Conservation (phyloP, 345 rosid genomes). For the Heritiera littoralis region DNA sequence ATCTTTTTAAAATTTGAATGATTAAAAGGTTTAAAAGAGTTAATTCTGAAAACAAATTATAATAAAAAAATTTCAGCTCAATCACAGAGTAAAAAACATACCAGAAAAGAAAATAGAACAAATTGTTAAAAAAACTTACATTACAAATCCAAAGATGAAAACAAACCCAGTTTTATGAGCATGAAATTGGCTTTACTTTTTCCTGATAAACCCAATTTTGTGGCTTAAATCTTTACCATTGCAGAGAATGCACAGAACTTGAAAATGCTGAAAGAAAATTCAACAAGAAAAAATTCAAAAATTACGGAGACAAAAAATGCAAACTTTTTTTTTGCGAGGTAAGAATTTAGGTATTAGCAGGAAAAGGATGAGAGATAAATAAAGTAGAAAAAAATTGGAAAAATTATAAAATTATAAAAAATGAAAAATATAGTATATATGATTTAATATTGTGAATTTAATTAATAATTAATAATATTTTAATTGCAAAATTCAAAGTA, state of each 20-base stretch:
- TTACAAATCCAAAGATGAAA: slow-evolving; percentile 25
- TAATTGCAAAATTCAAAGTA: slow-evolving; percentile 70
- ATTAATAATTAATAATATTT: slow-evolving; percentile 50
- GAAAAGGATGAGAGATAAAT: slow-evolving; percentile 48
- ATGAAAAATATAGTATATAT: slow-evolving; percentile 19
- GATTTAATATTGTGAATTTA: slow-evolving; percentile 54
- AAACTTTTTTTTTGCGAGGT: slow-evolving; percentile 26
- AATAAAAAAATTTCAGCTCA: slow-evolving; percentile 26
- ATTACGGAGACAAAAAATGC: slow-evolving; percentile 37
- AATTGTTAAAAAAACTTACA: slow-evolving; percentile 14
- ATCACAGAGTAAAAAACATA: slow-evolving; percentile 22
- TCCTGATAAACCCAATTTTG: slow-evolving; percentile 14
- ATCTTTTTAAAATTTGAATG: slow-evolving; percentile 23
- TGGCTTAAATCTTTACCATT: slow-evolving; percentile 41
- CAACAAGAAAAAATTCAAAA: slow-evolving; percentile 25
- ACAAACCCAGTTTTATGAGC: slow-evolving; percentile 5
- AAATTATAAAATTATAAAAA: slow-evolving; percentile 24
- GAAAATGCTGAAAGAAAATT: slow-evolving; percentile 19
- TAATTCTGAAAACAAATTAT: slow-evolving; percentile 9
- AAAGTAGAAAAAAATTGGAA: slow-evolving; percentile 35
- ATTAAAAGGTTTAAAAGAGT: background rate
- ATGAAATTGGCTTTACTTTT: slow-evolving; percentile 13
- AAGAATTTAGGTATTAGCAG: slow-evolving; percentile 69
- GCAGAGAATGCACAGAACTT: slow-evolving; percentile 49
- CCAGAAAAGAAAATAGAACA: slow-evolving; percentile 14